Evolutionary conservation across 208 protist species (phyloP).

Genomic region (Eutreptiella sp.): DNA sequence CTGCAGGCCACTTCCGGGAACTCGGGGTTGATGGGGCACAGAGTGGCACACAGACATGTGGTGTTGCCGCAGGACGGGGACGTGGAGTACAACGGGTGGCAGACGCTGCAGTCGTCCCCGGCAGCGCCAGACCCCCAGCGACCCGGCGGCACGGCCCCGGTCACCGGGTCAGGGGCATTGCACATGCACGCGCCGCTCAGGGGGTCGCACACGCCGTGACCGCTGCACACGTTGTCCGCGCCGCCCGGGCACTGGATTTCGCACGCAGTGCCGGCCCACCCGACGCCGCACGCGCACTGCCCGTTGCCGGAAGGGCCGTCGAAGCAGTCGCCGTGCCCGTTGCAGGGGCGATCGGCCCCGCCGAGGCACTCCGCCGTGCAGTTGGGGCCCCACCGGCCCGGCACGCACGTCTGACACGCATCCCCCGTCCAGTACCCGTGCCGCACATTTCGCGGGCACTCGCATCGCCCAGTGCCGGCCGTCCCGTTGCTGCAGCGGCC

Average conservation of each 20-base stretch:
- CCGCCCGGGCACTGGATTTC: not conserved
- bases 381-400: constrained; percentile 19
- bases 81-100: constrained; percentile 1
- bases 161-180: not conserved
- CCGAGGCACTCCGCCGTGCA: constrained; percentile 15
- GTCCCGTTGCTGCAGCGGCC: constrained; percentile 15
- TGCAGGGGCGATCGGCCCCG: constrained; percentile 16
- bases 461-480: constrained; percentile 32
- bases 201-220: constrained; percentile 6
- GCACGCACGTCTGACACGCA: not conserved
- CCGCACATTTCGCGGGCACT: constrained; percentile 27
- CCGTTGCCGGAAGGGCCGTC: constrained; percentile 6
- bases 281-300: constrained; percentile 4
- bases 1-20: not conserved
- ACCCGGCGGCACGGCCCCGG: not conserved
- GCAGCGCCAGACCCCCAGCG: not conserved
- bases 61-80: too few relatives aligned
- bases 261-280: not conserved
- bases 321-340: constrained; percentile 22
- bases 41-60: not conserved
- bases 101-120: constrained; percentile 1
- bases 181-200: constrained; percentile 7
- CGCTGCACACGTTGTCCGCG: not conserved
- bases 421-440: not conserved
- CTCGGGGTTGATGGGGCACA: not conserved